phyloP scores from a whole-genome alignment of 1,139 yeast genomes.

The Hanseniaspora gamundiae region DNA sequence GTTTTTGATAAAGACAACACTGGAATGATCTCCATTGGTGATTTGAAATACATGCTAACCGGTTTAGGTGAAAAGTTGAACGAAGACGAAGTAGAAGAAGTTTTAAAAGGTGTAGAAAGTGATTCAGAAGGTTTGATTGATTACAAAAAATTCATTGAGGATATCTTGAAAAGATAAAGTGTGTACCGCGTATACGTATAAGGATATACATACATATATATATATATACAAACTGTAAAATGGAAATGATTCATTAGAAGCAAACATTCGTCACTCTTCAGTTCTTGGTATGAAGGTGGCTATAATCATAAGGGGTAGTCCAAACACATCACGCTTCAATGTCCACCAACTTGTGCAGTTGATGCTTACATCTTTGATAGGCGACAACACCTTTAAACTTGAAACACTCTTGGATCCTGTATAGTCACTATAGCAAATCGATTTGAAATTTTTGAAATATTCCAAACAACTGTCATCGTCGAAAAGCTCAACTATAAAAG shows the following conservation, averaged over 20 bases:
- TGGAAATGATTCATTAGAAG: too few species aligned
- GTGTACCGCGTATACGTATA: too few species aligned
- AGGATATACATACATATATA: too few species aligned
- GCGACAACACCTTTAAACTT: constrained; percentile 29
- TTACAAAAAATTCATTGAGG: constrained; percentile 88
- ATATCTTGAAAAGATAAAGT: constrained; percentile 79
- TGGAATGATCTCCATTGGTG: constrained; percentile 95
- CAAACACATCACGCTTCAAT: constrained; percentile 81
- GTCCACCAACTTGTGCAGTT: constrained; percentile 86
- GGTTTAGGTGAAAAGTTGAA: constrained; percentile 86
- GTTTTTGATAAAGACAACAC: constrained; percentile 93
- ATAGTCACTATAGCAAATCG: constrained; percentile 85
- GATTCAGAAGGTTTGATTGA: constrained; percentile 92
- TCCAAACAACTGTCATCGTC: constrained; percentile 81
- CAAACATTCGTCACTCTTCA: background rate
- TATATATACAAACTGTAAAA: background rate
- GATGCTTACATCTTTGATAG: constrained; percentile 30
- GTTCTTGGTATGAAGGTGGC: constrained; percentile 77
- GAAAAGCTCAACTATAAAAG: constrained; percentile 78
- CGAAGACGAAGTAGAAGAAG: constrained; percentile 88
- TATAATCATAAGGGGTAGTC: constrained; percentile 91
- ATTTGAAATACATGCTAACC: constrained; percentile 83
- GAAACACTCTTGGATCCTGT: constrained; percentile 80
- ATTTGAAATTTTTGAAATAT: constrained; percentile 74
- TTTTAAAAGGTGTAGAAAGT: constrained; percentile 87